Base-by-base conservation (phyloP, 2,329 filamentous ascomycete genomes). In the Aureobasidium sp. region DNA sequence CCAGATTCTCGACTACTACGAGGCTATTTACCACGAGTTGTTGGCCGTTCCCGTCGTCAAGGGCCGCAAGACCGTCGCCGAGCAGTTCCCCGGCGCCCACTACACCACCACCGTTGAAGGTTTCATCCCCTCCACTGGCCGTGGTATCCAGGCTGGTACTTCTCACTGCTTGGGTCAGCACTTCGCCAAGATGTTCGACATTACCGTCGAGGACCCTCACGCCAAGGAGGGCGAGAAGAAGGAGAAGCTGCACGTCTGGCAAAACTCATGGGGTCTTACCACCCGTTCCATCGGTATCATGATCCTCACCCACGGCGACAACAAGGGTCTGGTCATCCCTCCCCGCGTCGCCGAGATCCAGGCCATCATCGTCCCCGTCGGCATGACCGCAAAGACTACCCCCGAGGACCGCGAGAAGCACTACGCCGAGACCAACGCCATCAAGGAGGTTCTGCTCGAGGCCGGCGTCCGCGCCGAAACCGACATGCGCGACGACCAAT, bases 161-260 rank as follows among this genome's bases (percentile, higher is more conserved):
- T 96, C 91, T 58, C 94, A 99, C 80, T 91, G 87, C 66, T 82
- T 99, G 9, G 94, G 94, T 59, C 94, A 99, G 78, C 97, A 99
- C 79, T 99, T 99, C 79, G 92, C 88, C 75, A 97, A 95, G 79
- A 99, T 99, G 92, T 99, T 97, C 74, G 89, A 94, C 75, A 97
- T 99, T 74, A 96, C 89, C 0, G 91, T 99, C 34, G 93, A 99
- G 76, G 92, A 99, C 72, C 94, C 94, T 27, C 81, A 82, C 64
- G 86, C 87, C 71, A 80, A 82, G 51, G 75, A 73, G 31, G 86
- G 84, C 53, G 85, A 94, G 75, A 88, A 90, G 77, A 89, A 89
- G 67, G 83, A 87, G 68, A 87, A 91, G 71, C 79, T 97, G 62
- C 80, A 93, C 72, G 92, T 97, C 62, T 97, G 93, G 92, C 94